phyloP scores from a whole-genome alignment of 225 moss, liverwort and hornwort species.

The Pseudoscleropodium purum region DNA sequence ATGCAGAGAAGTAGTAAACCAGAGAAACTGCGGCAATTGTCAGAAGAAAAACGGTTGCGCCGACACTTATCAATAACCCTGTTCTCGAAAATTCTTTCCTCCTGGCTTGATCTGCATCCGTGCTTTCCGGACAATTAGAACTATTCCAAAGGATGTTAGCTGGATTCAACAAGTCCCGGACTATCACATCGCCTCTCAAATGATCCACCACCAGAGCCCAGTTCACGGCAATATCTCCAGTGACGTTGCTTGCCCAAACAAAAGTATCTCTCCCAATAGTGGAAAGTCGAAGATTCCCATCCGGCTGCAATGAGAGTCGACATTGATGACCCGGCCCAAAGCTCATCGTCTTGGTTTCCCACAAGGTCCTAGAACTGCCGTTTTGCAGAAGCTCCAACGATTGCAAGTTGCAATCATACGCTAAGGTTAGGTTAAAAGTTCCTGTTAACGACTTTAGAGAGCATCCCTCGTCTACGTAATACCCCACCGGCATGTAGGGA shows the following conservation, averaged over 20 bases:
- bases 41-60: neutral
- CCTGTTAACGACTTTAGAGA: neutral
- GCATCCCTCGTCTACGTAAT: conserved; percentile 11
- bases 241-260: conserved; percentile 8
- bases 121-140: neutral
- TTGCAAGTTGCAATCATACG: conserved; percentile 1
- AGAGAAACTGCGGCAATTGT: neutral
- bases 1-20: neutral
- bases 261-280: neutral
- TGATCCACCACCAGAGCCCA: conserved; percentile 4
- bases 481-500: conserved; percentile 3
- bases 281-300: neutral
- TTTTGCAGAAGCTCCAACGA: neutral
- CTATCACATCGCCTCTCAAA: neutral
- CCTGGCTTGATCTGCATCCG: neutral
- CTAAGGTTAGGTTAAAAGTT: neutral
- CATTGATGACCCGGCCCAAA: conserved; percentile 6
- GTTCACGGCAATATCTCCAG: neutral
- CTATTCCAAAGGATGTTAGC: neutral
- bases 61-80: neutral
- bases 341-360: conserved; percentile 8
- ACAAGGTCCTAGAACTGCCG: neutral
- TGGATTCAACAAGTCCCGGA: neutral
- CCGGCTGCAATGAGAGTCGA: neutral
- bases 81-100: neutral